phyloP scores from a whole-genome alignment of 2,329 filamentous ascomycete genomes.

The Alternaria sp. region DNA sequence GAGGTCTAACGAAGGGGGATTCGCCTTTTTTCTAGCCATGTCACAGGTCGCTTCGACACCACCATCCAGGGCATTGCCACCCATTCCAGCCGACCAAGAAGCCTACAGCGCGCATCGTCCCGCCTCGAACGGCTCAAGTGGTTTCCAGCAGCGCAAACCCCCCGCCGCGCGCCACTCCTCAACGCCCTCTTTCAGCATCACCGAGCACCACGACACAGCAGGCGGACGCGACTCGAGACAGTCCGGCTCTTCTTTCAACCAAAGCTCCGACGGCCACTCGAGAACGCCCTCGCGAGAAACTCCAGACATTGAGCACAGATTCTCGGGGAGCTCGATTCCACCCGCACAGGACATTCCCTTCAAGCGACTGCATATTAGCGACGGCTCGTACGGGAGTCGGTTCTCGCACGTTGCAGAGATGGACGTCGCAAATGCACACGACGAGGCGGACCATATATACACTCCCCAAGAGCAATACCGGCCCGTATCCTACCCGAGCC shows the following conservation, averaged over 20 bases:
- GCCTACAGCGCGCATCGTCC: slow-evolving; percentile 11
- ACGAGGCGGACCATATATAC: slow-evolving; percentile 31
- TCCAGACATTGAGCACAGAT: slow-evolving; percentile 30
- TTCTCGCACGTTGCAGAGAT: slow-evolving; percentile 43
- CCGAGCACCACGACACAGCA: slow-evolving; percentile 38
- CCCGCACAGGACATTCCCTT: slow-evolving; percentile 44
- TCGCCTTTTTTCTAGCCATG: slow-evolving; percentile 30
- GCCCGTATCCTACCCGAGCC: slow-evolving; percentile 22
- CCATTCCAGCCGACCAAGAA: slow-evolving; percentile 29
- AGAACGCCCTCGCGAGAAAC: slow-evolving; percentile 45
- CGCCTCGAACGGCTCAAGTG: slow-evolving; percentile 27
- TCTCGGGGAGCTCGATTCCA: slow-evolving; percentile 32
- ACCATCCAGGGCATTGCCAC: slow-evolving; percentile 32
- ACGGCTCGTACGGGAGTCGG: slow-evolving; percentile 38
- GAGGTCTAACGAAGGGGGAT: slow-evolving; percentile 4
- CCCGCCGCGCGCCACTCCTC: slow-evolving; percentile 24
- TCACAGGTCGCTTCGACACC: slow-evolving; percentile 28
- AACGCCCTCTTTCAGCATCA: slow-evolving; percentile 42
- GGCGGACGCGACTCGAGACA: slow-evolving; percentile 42
- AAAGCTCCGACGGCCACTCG: slow-evolving; percentile 44
- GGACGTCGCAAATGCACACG: slow-evolving; percentile 34
- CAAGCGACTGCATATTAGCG: slow-evolving; percentile 42
- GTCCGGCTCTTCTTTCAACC: slow-evolving; percentile 41
- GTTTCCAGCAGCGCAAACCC: slow-evolving; percentile 35
- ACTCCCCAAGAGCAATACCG: slow-evolving; percentile 28